These are phyloP conservation scores for Inonotus hispidus DNA, from an alignment of 1,284 basidiomycete species.

Conservation along the genomic window DNA sequence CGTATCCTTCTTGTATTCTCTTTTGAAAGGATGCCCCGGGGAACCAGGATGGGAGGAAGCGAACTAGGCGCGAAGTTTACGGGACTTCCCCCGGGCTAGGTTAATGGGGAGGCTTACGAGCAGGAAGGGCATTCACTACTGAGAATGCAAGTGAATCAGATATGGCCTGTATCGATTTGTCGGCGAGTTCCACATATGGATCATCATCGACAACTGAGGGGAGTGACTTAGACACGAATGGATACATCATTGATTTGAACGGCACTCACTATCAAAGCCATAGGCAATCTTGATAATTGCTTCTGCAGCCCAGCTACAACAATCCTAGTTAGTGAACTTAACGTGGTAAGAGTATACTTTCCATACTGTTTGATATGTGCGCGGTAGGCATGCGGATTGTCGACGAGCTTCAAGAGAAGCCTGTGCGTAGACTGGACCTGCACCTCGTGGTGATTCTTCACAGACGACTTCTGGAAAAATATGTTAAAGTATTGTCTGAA, in stretches of 20 bases:
- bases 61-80: not conserved
- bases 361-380: conserved; percentile 1
- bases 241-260: too few relatives aligned
- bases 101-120: not conserved
- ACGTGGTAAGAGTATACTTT: not conserved
- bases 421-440: not conserved
- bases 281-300: conserved; percentile 7
- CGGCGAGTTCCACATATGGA: conserved; percentile 8
- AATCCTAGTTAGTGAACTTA: not conserved
- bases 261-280: conserved; percentile 1
- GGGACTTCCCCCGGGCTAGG: not conserved
- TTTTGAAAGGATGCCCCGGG: conserved; percentile 20
- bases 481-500: conserved; percentile 24
- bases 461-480: conserved; percentile 21
- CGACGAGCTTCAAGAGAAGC: not conserved
- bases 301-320: not conserved
- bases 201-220: conserved; percentile 4
- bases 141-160: conserved; percentile 14
- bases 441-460: conserved; percentile 15
- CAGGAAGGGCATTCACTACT: conserved; percentile 16
- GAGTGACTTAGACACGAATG: not conserved
- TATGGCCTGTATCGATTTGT: conserved; percentile 13
- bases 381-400: not conserved
- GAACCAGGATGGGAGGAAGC: conserved; percentile 20
- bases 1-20: not conserved